Evolutionary conservation across 768 basidiomycete genomes (phyloP), one percentile per base, ranked within the genome.

Genomic region (Suillus weaverae): DNA sequence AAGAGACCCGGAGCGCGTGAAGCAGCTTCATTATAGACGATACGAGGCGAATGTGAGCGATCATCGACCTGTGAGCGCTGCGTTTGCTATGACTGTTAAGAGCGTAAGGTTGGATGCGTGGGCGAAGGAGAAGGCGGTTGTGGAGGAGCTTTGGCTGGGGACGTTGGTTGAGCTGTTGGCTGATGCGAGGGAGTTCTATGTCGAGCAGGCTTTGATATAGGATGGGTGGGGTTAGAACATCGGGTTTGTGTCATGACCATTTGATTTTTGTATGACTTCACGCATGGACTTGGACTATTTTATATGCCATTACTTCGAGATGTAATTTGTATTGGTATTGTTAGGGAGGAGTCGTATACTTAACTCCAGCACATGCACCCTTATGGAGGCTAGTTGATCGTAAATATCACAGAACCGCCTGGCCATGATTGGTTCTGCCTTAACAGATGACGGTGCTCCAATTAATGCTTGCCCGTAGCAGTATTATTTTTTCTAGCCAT

Each of bases 11-110:
- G 77, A 74, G 14, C 81, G 92, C 9, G 88, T 97, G 35, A 73
- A 79, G 62, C 83, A 86, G 72, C 65, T 92, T 68, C 86, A 87
- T 70, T 97, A 99, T 76, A 76, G 76, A 50, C 83, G 97, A 22
- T 96, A 93, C 75, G 95, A 97, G 76, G 85, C 83, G 60, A 92
- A 94, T 68, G 87, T 96, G 5, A 93, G 92, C 10, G 95, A 98
- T 77, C 96, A 97, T 76, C 84, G 92, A 7, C 94, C 96, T 9
- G 85, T 99, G 55, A 94, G 91, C 36, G 89, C 91, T 6, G 91
- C 82, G 5, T 95, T 95, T 74, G 77, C 74, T 60, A 77, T 95
- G 43, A 89, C 83, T 56, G 83, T 95, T 44, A 97, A 96, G 80
- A 83, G 78, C 44, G 84, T 97, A 53, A 77, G 85, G 60, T 81